Base-by-base conservation (phyloP, 768 basidiomycete species). In the Russula emetica region DNA sequence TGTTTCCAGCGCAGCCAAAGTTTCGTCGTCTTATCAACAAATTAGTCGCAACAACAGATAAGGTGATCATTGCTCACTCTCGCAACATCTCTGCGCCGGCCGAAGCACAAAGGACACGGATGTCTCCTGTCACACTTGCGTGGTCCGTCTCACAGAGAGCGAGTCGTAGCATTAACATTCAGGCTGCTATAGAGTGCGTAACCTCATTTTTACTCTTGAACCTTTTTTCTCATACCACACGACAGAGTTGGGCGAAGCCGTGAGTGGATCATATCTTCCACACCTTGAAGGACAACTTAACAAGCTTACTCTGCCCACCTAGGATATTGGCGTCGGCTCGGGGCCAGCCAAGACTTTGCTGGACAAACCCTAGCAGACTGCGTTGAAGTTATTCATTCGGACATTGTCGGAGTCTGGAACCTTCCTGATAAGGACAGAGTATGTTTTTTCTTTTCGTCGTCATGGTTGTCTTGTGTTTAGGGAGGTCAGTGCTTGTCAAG, bases 71-170 rank as follows among this genome's bases (percentile, higher is more conserved):
- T 13, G 22, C 36, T 1, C 24, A 32, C 11, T 16, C 58, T 1
- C 22, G 20, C 6, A 6, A 49, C 9, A 8, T 20, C 40, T 22
- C 18, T 30, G 40, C 9, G 13, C 28, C 32, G 18, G 47, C 62
- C 2, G 20, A 30, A 32, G 7, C 20, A 28, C 62, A 24, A 28
- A 40, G 13, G n/a, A 28, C 20, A 22, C 57, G 2, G 26, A 54
- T 42, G 5, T 55, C 51, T 5, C 58, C 53, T 49, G 58, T 55
- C 22, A 11, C 28, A 10, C 52, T 64, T 32, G 63, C 58, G 0
- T 64, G 58, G 58, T 64, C 63, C 3, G 11, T 26, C 24, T 53
- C 63, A n/a, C 63, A 64, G 58, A 60, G 58, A 11, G 45, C 30
- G 16, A 59, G 47, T 24, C 53, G 36, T 42, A 16, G 32, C 14